A percentile compares a stretch with the other conserved stretches of the same genome.
These are phyloP conservation scores for Acrocalymma vagum DNA, from an alignment of 2,329 filamentous ascomycete genomes.

Conservation along the genomic window DNA sequence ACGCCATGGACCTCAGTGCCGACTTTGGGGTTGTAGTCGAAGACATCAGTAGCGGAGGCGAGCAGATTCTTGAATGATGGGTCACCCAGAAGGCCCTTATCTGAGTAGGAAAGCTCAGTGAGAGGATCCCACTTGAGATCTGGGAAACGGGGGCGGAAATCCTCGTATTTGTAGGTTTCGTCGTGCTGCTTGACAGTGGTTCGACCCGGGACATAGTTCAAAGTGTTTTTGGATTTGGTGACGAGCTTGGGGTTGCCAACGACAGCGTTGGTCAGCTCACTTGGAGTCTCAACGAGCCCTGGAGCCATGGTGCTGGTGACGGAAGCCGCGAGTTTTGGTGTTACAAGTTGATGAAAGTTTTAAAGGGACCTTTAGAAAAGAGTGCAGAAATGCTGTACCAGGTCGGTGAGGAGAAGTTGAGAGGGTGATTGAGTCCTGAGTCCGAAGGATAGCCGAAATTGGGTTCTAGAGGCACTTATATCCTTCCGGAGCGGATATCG, in stretches of 20 bases:
- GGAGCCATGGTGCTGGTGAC: slow-evolving; percentile 39
- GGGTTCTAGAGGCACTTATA: too few relatives aligned
- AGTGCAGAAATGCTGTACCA: too few relatives aligned
- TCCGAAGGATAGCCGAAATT: too few relatives aligned
- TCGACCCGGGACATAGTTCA: slow-evolving; percentile 59
- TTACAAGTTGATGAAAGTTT: too few relatives aligned
- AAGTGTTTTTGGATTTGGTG: slow-evolving; percentile 28
- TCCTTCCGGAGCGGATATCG: too few relatives aligned
- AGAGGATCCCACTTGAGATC: slow-evolving; percentile 62
- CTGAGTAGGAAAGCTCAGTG: slow-evolving; percentile 58
- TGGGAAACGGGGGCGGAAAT: slow-evolving; percentile 63
- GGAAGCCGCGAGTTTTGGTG: too few relatives aligned
- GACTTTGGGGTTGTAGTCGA: slow-evolving; percentile 66
- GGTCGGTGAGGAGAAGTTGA: too few relatives aligned
- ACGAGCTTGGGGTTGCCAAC: slow-evolving; percentile 17
- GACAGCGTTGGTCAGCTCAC: slow-evolving; percentile 18
- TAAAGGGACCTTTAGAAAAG: too few relatives aligned
- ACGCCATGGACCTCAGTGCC: slow-evolving; percentile 63
- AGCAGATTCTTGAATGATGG: slow-evolving; percentile 63
- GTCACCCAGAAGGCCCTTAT: slow-evolving; percentile 64
- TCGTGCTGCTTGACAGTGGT: slow-evolving; percentile 55
- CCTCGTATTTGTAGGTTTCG: slow-evolving; percentile 59
- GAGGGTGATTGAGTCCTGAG: too few relatives aligned
- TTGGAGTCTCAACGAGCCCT: slow-evolving; percentile 40
- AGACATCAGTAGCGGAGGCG: slow-evolving; percentile 60